Evolutionary conservation across 1,284 basidiomycete genomes (phyloP).

Genomic region (Ustilago cynodontis): DNA sequence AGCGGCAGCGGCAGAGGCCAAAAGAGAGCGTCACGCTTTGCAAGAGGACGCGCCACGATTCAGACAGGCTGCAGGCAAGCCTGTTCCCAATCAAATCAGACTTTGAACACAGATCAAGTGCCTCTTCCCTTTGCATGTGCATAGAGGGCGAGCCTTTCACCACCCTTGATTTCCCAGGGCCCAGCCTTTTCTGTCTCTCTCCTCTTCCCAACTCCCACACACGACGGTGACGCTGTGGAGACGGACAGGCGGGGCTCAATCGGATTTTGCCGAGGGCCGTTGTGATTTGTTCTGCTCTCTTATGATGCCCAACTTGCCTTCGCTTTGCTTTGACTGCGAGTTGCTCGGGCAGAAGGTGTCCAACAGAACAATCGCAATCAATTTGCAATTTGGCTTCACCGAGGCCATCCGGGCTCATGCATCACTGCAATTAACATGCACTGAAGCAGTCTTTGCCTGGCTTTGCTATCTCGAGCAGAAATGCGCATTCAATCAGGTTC

Average conservation of each 20-base stretch:
- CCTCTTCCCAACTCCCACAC: background rate
- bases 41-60: background rate
- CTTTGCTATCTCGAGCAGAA: background rate
- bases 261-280: slow-evolving; percentile 1
- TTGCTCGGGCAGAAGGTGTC: slow-evolving; percentile 9
- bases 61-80: background rate
- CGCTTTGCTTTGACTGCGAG: no score
- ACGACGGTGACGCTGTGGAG: background rate
- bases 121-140: background rate
- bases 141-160: background rate
- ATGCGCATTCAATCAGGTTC: background rate
- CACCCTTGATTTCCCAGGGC: background rate
- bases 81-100: background rate
- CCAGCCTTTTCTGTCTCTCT: slow-evolving; percentile 8
- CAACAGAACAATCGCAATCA: background rate
- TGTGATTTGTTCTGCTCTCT: background rate
- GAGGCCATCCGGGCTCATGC: background rate
- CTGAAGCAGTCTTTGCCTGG: background rate
- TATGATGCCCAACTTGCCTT: background rate
- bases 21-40: background rate
- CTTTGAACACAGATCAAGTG: background rate
- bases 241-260: background rate
- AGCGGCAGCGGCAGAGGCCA: background rate
- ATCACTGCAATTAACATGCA: background rate
- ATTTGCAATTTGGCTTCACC: slow-evolving; percentile 7